These are phyloP conservation scores for Thecaphora thlaspeos DNA, from an alignment of 1,284 basidiomycete genomes.

Conservation along the genomic window DNA sequence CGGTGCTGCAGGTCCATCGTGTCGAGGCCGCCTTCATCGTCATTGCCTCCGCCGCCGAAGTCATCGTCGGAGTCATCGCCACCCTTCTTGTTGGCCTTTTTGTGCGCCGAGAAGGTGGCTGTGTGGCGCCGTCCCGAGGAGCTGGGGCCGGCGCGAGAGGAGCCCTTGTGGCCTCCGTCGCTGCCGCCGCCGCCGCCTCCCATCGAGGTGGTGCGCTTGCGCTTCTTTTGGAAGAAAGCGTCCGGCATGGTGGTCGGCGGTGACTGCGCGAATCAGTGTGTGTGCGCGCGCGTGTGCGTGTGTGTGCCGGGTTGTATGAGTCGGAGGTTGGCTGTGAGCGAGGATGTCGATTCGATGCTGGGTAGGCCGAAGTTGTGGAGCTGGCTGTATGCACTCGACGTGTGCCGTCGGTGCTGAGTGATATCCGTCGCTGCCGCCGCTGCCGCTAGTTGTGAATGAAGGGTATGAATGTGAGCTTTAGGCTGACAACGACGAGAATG, in stretches of 20 bases:
- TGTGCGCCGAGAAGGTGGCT: background rate
- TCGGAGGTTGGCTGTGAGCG: too few species aligned
- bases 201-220: constrained; percentile 40
- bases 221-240: constrained; percentile 58
- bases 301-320: too few species aligned
- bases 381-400: too few species aligned
- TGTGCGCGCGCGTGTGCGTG: too few species aligned
- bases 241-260: constrained; percentile 47
- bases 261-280: too few species aligned
- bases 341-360: too few species aligned
- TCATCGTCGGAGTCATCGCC: constrained; percentile 16
- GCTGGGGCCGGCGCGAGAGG: background rate
- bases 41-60: constrained; percentile 17
- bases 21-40: constrained; percentile 29
- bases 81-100: constrained; percentile 7
- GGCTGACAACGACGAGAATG: too few species aligned
- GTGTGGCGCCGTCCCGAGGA: background rate
- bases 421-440: too few species aligned
- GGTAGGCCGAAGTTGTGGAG: too few species aligned
- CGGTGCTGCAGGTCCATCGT: constrained; percentile 48
- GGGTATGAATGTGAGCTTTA: too few species aligned
- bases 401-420: too few species aligned
- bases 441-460: too few species aligned
- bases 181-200: background rate
- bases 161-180: background rate